These are phyloP conservation scores for Neoascochyta sp. DNA, from an alignment of 2,329 filamentous ascomycete genomes.

Conservation along the genomic window DNA sequence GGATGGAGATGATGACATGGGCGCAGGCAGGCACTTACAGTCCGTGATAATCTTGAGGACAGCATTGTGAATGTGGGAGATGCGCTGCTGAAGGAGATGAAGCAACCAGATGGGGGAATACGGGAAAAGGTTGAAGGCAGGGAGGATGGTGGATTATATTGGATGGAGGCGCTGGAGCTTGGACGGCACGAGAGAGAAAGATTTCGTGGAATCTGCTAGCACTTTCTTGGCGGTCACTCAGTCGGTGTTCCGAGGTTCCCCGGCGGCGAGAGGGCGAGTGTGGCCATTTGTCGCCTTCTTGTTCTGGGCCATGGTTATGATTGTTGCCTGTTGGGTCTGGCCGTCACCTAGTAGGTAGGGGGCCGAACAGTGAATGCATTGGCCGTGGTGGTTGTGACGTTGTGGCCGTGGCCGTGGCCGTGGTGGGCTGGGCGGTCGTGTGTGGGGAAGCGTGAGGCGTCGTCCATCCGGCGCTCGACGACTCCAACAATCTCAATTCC, in stretches of 20 bases:
- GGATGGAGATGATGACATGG: slow-evolving; percentile 8
- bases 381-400: slow-evolving; percentile 1
- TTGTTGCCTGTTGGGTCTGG: too few relatives aligned
- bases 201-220: slow-evolving; percentile 28
- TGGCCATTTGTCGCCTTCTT: too few relatives aligned
- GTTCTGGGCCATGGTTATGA: too few relatives aligned
- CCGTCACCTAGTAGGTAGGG: too few relatives aligned
- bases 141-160: slow-evolving; percentile 21
- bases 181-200: slow-evolving; percentile 25
- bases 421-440: slow-evolving; percentile 1
- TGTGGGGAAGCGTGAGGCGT: slow-evolving; percentile 7
- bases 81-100: slow-evolving; percentile 29
- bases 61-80: slow-evolving; percentile 35
- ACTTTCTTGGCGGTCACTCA: slow-evolving; percentile 11
- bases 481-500: too few relatives aligned
- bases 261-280: slow-evolving; percentile 1
- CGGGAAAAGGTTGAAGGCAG: slow-evolving; percentile 15
- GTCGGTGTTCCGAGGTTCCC: slow-evolving; percentile 13
- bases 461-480: too few relatives aligned
- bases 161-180: slow-evolving; percentile 28
- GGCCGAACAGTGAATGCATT: too few relatives aligned
- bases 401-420: slow-evolving; percentile 1
- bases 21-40: slow-evolving; percentile 28
- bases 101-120: slow-evolving; percentile 25
- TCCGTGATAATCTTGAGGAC: slow-evolving; percentile 43